Percentiles rank a stretch among this genome's conserved stretches.
Conservation (phyloP, 441 rosid species). For the Gossypium trilobum region DNA sequence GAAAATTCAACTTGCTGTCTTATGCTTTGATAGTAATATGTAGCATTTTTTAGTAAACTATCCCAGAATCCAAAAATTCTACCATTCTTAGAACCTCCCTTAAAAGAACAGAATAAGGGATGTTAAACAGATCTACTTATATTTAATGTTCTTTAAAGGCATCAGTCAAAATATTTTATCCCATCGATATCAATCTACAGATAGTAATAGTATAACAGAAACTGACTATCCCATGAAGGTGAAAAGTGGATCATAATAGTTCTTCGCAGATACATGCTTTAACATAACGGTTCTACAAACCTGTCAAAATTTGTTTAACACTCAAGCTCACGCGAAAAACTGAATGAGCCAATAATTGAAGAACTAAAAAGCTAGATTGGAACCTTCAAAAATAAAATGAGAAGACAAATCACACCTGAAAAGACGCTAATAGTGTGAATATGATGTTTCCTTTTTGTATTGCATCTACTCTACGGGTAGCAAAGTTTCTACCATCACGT, state of each 20-base stretch:
- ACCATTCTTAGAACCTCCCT: not conserved
- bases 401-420: slow-evolving; percentile 48
- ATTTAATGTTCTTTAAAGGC: not conserved
- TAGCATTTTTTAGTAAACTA: not conserved
- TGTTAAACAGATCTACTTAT: not conserved
- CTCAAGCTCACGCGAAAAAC: not conserved
- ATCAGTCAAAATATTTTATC: not conserved
- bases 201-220: not conserved
- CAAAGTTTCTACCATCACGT: slow-evolving; percentile 89
- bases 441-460: slow-evolving; percentile 66
- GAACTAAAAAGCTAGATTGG: not conserved
- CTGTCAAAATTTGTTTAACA: not conserved
- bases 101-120: not conserved
- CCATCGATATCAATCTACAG: not conserved
- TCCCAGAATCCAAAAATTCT: not conserved
- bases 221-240: not conserved
- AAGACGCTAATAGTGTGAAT: slow-evolving; percentile 77
- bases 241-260: not conserved
- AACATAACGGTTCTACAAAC: not conserved
- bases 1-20: not conserved
- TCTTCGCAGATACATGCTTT: not conserved
- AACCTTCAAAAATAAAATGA: slow-evolving; percentile 2
- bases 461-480: slow-evolving; percentile 86
- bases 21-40: not conserved
- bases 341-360: not conserved